phyloP scores from a whole-genome alignment of 2,329 filamentous ascomycete genomes.

The Fusarium palustre region DNA sequence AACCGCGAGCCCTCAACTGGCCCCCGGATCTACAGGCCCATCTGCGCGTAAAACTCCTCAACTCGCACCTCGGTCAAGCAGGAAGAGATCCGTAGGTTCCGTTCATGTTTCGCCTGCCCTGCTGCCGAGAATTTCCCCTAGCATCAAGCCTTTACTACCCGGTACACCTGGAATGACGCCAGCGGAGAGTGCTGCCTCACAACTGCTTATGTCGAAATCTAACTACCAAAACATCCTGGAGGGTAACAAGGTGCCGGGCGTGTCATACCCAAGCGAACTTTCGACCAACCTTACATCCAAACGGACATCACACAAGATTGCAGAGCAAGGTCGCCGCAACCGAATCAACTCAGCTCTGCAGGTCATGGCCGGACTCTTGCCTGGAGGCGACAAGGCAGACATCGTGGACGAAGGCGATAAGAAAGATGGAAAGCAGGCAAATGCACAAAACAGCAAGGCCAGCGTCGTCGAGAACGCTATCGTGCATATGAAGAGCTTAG shows the following conservation, averaged over 20 bases:
- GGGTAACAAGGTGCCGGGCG: constrained; percentile 88
- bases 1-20: constrained; percentile 73
- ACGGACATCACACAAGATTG: constrained; percentile 96
- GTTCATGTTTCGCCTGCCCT: constrained; percentile 87
- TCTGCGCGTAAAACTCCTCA: constrained; percentile 67
- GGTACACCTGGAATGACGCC: constrained; percentile 62
- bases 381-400: constrained; percentile 62
- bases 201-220: constrained; percentile 90
- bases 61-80: constrained; percentile 67
- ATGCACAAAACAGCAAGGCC: constrained; percentile 85
- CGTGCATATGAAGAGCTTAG: constrained; percentile 89
- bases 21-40: constrained; percentile 60
- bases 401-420: constrained; percentile 60
- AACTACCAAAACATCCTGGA: constrained; percentile 99
- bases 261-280: constrained; percentile 89
- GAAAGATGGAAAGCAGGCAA: constrained; percentile 61
- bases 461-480: constrained; percentile 98
- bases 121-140: constrained; percentile 90
- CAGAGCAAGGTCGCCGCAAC: constrained; percentile 94
- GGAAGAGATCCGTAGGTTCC: constrained; percentile 80
- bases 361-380: constrained; percentile 90
- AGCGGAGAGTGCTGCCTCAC: constrained; percentile 71
- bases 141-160: constrained; percentile 90
- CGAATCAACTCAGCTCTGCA: constrained; percentile 94
- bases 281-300: constrained; percentile 96